Evolutionary conservation across 129 eudicot genomes (phyloP).

Genomic region (Apium graveolens): DNA sequence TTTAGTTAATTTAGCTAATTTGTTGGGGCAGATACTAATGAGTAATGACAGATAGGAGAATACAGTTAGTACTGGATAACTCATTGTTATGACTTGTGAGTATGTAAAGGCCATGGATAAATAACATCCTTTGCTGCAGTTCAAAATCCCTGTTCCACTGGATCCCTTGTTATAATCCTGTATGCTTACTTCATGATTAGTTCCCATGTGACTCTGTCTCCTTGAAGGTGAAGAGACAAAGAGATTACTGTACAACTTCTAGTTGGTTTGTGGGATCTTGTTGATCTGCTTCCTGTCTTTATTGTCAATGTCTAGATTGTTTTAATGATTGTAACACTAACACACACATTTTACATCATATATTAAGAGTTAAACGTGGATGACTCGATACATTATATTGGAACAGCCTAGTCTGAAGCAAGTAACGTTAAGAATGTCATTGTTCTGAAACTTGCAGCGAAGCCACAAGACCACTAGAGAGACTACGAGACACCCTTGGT

Average conservation of each 20-base stretch:
- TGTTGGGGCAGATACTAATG: neutral
- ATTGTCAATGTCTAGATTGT: neutral
- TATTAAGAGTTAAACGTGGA: neutral
- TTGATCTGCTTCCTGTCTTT: constrained; percentile 4
- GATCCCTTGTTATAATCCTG: constrained; percentile 56
- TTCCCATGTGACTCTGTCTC: constrained; percentile 72
- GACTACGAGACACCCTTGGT: neutral
- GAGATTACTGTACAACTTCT: neutral
- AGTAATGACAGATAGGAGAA: neutral
- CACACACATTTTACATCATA: neutral
- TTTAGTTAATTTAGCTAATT: neutral
- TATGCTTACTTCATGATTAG: constrained; percentile 40
- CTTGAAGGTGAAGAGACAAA: constrained; percentile 16
- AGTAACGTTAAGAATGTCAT: neutral
- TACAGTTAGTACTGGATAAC: neutral
- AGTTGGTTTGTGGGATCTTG: constrained; percentile 15
- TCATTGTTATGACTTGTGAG: neutral
- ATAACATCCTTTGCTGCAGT: neutral
- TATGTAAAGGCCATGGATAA: neutral
- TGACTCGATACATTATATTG: neutral
- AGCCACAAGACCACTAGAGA: neutral
- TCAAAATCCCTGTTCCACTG: constrained; percentile 35
- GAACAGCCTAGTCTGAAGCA: neutral
- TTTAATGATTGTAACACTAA: neutral
- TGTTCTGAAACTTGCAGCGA: neutral